These are phyloP conservation scores for Colletotrichum sp. DNA, from an alignment of 2,329 filamentous ascomycete genomes.

Conservation along the genomic window DNA sequence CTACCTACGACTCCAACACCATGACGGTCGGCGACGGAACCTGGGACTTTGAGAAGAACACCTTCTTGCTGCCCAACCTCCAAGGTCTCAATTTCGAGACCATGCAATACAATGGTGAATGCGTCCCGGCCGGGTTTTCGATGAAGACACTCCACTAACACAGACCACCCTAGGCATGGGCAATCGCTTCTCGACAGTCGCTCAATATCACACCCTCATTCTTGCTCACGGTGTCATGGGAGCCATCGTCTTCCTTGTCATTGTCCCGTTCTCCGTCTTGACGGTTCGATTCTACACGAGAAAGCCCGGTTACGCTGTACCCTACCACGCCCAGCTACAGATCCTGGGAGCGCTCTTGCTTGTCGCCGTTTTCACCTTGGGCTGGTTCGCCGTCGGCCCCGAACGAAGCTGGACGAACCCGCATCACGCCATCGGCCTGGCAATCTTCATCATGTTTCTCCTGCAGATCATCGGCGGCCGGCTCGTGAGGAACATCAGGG, in stretches of 20 bases:
- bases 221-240: conserved; percentile 75
- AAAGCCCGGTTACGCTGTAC: conserved; percentile 65
- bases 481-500: conserved; percentile 59
- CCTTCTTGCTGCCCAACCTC: conserved; percentile 79
- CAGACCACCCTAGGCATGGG: conserved; percentile 69
- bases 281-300: conserved; percentile 73
- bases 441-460: conserved; percentile 76
- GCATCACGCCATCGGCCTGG: conserved; percentile 83
- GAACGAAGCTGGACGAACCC: conserved; percentile 77
- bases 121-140: neutral
- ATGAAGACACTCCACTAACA: conserved; percentile 15
- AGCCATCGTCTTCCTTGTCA: conserved; percentile 74
- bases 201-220: conserved; percentile 74
- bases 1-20: conserved; percentile 75
- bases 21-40: conserved; percentile 82
- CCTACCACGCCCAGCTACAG: conserved; percentile 77
- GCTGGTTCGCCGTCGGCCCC: conserved; percentile 80
- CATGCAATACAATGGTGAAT: conserved; percentile 81
- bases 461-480: conserved; percentile 74
- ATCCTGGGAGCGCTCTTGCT: conserved; percentile 70
- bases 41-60: conserved; percentile 80
- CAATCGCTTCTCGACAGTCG: conserved; percentile 74
- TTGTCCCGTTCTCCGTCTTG: conserved; percentile 77
- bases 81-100: conserved; percentile 80
- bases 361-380: conserved; percentile 75